These are phyloP conservation scores for Metschnikowia lunata DNA, from an alignment of 805 yeast genomes.

Conservation along the genomic window DNA sequence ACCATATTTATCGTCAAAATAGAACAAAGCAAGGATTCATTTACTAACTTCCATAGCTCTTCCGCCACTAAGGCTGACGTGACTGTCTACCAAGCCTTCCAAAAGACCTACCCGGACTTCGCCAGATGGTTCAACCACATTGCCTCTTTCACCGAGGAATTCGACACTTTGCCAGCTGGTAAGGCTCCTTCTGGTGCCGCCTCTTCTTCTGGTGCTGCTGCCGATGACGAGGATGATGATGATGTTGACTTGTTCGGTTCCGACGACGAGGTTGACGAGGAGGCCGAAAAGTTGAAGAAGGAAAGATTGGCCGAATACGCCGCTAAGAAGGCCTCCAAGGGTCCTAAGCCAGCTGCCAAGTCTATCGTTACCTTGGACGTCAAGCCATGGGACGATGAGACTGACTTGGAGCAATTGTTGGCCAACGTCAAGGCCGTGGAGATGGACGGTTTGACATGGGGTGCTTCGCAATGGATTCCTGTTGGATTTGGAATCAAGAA, in stretches of 20 bases:
- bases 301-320: constrained; percentile 97
- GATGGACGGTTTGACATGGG: constrained; percentile 95
- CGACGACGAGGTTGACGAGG: constrained; percentile 91
- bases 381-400: constrained; percentile 99
- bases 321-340: constrained; percentile 95
- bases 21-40: no score
- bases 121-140: constrained; percentile 99
- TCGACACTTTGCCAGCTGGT: constrained; percentile 77
- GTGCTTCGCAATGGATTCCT: constrained; percentile 93
- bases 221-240: constrained; percentile 65
- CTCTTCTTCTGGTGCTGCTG: constrained; percentile 43
- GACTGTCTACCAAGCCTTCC: constrained; percentile 89
- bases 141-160: constrained; percentile 86
- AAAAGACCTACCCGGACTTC: constrained; percentile 85
- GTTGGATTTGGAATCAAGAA: constrained; percentile 99
- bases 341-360: constrained; percentile 98
- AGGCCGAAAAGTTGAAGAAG: constrained; percentile 94
- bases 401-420: constrained; percentile 84
- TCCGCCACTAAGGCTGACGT: constrained; percentile 96
- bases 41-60: constrained; percentile 42
- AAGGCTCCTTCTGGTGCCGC: constrained; percentile 43
- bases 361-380: constrained; percentile 94
- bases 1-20: no score
- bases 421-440: constrained; percentile 82
- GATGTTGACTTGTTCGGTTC: constrained; percentile 96